Percentiles rank a stretch among this genome's conserved stretches.
These are phyloP conservation scores for Emmonsiellopsis sp. DNA, from an alignment of 2,329 filamentous ascomycete genomes.

Conservation along the genomic window DNA sequence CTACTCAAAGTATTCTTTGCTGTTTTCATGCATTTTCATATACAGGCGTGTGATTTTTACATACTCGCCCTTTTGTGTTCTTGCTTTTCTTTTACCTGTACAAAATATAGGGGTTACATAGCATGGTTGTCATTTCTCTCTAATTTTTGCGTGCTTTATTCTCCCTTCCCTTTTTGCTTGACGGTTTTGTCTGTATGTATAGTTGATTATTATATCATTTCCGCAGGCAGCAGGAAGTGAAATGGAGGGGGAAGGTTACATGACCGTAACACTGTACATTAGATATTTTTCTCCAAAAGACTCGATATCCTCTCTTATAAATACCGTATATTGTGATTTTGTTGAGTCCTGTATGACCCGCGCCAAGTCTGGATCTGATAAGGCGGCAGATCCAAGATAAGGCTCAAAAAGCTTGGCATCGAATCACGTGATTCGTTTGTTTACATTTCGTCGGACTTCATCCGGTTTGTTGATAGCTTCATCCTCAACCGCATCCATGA, in stretches of 20 bases:
- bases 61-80: too few relatives aligned
- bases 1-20: too few relatives aligned
- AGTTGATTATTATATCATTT: not conserved
- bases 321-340: not conserved
- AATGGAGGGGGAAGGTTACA: not conserved
- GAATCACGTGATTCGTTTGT: not conserved
- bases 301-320: not conserved
- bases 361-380: too few relatives aligned
- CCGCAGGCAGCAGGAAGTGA: not conserved
- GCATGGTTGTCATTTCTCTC: conserved; percentile 21
- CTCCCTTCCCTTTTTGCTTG: conserved; percentile 14
- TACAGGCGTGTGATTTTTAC: too few relatives aligned
- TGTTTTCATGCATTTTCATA: too few relatives aligned
- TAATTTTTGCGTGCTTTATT: conserved; percentile 13
- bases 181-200: conserved; percentile 11
- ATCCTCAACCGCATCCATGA: not conserved
- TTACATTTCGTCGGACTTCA: not conserved
- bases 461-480: not conserved
- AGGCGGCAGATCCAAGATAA: not conserved
- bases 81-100: conserved; percentile 14
- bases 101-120: conserved; percentile 18
- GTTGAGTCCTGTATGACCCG: not conserved
- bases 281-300: not conserved
- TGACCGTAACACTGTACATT: not conserved
- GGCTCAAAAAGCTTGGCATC: not conserved